Evolutionary conservation across 2,329 filamentous ascomycete species (phyloP).

Genomic region (Cyphellophora europaea): DNA sequence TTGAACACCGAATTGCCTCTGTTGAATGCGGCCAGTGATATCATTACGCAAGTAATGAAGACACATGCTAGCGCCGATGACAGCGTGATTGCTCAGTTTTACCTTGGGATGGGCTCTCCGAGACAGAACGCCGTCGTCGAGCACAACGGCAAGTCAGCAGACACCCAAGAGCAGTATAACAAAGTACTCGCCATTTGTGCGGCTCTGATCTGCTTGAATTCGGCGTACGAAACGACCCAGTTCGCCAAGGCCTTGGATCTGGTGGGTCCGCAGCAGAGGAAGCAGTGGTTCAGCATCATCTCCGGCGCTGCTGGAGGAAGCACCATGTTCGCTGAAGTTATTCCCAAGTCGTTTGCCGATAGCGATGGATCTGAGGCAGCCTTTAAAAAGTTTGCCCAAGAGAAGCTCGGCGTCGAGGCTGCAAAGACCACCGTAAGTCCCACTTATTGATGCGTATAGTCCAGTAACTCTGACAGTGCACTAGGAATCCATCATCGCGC

Average conservation of each 20-base stretch:
- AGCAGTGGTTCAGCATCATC: conserved; percentile 18
- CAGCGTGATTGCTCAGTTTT: conserved; percentile 17
- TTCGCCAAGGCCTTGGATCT: conserved; percentile 14
- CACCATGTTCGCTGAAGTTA: conserved; percentile 18
- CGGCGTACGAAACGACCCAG: conserved; percentile 16
- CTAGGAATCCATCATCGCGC: conserved; percentile 5
- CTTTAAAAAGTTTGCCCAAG: conserved; percentile 16
- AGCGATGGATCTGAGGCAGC: conserved; percentile 12
- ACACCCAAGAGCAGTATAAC: conserved; percentile 6
- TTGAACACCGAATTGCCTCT: conserved; percentile 15
- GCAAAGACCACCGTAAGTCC: conserved; percentile 4
- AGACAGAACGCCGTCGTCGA: conserved; percentile 11
- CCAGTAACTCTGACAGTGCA: background rate
- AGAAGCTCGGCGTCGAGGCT: conserved; percentile 8
- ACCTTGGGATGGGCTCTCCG: conserved; percentile 14
- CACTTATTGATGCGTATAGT: background rate
- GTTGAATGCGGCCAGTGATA: conserved; percentile 14
- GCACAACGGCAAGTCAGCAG: conserved; percentile 6
- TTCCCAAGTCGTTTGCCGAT: conserved; percentile 14
- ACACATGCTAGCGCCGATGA: conserved; percentile 16
- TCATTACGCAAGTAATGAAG: conserved; percentile 16
- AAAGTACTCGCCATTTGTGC: conserved; percentile 13
- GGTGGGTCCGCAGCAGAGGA: conserved; percentile 11
- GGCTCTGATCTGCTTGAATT: conserved; percentile 14
- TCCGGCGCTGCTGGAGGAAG: conserved; percentile 17